A percentile compares a stretch with the other conserved stretches of the same genome.
Conservation (phyloP, 108 stramenopile genomes). For the Craspedostauros australis region DNA sequence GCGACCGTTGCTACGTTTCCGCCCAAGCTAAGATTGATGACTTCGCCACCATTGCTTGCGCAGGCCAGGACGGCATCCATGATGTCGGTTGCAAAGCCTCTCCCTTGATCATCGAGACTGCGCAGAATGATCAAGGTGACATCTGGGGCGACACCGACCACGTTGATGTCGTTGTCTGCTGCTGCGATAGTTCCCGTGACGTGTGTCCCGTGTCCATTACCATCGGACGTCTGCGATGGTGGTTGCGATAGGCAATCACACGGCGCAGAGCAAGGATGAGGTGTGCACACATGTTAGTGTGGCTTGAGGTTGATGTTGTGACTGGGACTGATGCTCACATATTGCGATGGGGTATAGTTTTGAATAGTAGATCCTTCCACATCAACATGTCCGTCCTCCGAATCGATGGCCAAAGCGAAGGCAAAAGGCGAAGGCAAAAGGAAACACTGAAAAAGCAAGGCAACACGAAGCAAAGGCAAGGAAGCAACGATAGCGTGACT, state of each 20-base stretch:
- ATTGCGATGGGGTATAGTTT: too few species aligned
- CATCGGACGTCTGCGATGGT: too few species aligned
- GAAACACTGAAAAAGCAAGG: too few species aligned
- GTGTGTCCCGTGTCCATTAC: slow-evolving; percentile 37
- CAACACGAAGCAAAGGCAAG: too few species aligned
- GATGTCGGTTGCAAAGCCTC: slow-evolving; percentile 25
- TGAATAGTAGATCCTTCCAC: slow-evolving; percentile 51
- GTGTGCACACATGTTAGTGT: too few species aligned
- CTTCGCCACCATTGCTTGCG: slow-evolving; percentile 28
- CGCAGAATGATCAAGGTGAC: slow-evolving; percentile 29
- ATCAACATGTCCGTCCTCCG: slow-evolving; percentile 26
- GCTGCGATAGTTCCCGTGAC: slow-evolving; percentile 58
- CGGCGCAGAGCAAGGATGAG: too few species aligned
- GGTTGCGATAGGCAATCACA: too few species aligned
- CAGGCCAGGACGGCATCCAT: slow-evolving; percentile 37
- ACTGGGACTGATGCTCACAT: too few species aligned
- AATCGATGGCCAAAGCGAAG: too few species aligned
- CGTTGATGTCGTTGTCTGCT: slow-evolving; percentile 33
- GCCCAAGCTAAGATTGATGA: slow-evolving; percentile 52
- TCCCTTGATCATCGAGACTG: slow-evolving; percentile 19
- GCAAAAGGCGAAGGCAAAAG: background rate
- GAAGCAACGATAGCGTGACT: slow-evolving; percentile 15
- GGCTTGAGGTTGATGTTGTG: too few species aligned
- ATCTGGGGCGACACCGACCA: slow-evolving; percentile 36
- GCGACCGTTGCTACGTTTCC: slow-evolving; percentile 12